phyloP scores from a whole-genome alignment of 352 stramenopile genomes.

The Phytophthora chlamydospora region DNA sequence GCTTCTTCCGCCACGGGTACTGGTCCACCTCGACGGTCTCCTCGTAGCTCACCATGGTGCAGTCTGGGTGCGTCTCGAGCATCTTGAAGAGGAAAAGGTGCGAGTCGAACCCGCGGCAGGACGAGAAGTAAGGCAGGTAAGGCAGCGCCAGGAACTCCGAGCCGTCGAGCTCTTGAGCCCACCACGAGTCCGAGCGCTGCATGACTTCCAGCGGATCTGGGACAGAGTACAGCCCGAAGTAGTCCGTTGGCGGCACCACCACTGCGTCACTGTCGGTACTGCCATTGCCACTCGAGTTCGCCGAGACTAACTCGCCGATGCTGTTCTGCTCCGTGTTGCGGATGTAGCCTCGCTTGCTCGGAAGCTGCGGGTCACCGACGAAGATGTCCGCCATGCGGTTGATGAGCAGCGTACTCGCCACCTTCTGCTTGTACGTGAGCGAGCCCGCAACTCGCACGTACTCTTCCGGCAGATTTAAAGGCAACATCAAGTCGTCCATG shows the following conservation, averaged over 20 bases:
- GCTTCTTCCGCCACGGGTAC: constrained; percentile 90
- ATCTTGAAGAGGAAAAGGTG: constrained; percentile 94
- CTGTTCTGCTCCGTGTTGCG: constrained; percentile 73
- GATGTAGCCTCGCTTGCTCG: constrained; percentile 54
- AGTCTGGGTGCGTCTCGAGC: constrained; percentile 95
- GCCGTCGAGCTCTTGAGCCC: constrained; percentile 69
- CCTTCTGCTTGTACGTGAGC: constrained; percentile 58
- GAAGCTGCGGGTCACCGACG: constrained; percentile 84
- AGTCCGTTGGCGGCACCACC: constrained; percentile 56
- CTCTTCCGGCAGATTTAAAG: constrained; percentile 93
- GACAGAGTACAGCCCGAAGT: constrained; percentile 61
- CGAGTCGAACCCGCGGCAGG: constrained; percentile 94
- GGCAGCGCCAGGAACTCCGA: constrained; percentile 86
- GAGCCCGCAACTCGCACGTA: constrained; percentile 56
- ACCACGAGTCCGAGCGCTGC: constrained; percentile 69
- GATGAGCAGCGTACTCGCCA: constrained; percentile 89
- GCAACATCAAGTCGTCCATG: constrained; percentile 89
- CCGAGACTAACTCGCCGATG: constrained; percentile 33
- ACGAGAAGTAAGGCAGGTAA: constrained; percentile 97
- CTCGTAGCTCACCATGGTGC: constrained; percentile 84
- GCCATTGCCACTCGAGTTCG: constrained; percentile 20
- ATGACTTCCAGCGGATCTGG: constrained; percentile 46
- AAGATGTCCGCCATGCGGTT: constrained; percentile 93
- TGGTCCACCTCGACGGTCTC: constrained; percentile 92
- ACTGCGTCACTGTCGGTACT: constrained; percentile 15